Conservation (phyloP, 441 rosid genomes). For the Monsonia emarginata region DNA sequence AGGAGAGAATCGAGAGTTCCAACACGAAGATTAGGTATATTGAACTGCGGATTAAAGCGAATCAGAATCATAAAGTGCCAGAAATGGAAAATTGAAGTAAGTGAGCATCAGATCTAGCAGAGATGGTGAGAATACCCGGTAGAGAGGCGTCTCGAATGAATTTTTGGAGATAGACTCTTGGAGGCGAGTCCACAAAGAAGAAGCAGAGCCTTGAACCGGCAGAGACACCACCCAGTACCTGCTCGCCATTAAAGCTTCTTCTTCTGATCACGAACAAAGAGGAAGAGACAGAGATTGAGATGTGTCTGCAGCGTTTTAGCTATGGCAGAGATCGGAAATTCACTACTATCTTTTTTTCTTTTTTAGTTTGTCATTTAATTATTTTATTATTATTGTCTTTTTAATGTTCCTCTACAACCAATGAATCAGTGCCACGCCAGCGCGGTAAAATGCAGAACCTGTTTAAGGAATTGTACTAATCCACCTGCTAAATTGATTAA, state of each 20-base stretch:
- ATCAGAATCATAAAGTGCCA: slow-evolving; percentile 1
- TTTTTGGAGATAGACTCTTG: slow-evolving; percentile 88
- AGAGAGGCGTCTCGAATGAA: slow-evolving; percentile 92
- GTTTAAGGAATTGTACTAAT: too few relatives aligned
- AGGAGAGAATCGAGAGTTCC: slow-evolving; percentile 97
- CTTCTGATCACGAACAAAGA: background rate
- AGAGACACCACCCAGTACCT: slow-evolving; percentile 92
- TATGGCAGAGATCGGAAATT: background rate
- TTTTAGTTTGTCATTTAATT: too few relatives aligned
- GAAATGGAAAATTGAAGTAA: background rate
- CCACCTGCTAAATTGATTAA: too few relatives aligned
- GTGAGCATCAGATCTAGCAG: background rate
- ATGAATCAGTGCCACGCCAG: too few relatives aligned
- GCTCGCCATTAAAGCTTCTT: slow-evolving; percentile 42
- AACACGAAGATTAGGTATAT: slow-evolving; percentile 88
- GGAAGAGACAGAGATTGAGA: background rate
- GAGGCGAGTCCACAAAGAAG: slow-evolving; percentile 60
- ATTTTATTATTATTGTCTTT: too few relatives aligned
- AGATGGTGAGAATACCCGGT: slow-evolving; percentile 43
- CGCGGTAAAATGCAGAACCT: too few relatives aligned
- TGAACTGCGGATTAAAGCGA: slow-evolving; percentile 46
- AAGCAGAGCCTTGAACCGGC: slow-evolving; percentile 64
- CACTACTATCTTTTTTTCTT: too few relatives aligned
- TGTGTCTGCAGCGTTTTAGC: background rate
- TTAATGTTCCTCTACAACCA: too few relatives aligned